These are phyloP conservation scores for Colletotrichum filicis DNA, from an alignment of 2,329 filamentous ascomycete genomes.

Conservation along the genomic window DNA sequence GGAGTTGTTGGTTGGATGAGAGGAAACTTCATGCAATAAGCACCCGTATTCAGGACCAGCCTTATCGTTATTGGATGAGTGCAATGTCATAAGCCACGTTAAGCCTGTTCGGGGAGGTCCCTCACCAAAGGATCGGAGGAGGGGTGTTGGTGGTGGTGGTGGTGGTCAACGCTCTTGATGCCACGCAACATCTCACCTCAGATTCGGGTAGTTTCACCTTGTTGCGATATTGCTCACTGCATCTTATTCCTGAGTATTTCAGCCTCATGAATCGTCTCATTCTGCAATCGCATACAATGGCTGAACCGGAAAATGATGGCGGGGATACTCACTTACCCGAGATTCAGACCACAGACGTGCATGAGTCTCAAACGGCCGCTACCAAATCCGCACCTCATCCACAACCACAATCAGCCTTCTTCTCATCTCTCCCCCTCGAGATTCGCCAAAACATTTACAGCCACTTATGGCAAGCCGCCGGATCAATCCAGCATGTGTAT, in stretches of 20 bases:
- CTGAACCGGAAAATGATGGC: background rate
- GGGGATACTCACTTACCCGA: background rate
- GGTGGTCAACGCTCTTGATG: background rate
- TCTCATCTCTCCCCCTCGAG: conserved; percentile 23
- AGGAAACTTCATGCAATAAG: background rate
- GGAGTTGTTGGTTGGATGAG: background rate
- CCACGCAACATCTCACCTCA: background rate
- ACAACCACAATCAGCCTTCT: conserved; percentile 22
- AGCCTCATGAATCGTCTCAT: background rate
- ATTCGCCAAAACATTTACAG: conserved; percentile 27
- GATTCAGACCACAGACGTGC: background rate
- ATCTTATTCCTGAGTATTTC: background rate
- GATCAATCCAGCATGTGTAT: conserved; percentile 26
- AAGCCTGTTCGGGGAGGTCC: conserved; percentile 20
- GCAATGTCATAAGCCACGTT: conserved; percentile 20
- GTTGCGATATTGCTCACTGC: background rate
- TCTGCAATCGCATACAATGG: background rate
- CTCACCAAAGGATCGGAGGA: background rate
- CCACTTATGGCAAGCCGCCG: conserved; percentile 21
- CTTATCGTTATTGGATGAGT: conserved; percentile 1
- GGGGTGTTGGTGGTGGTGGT: background rate
- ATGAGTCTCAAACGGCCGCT: background rate
- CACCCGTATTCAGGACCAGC: background rate
- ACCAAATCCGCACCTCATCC: background rate
- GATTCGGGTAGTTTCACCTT: background rate